Base-by-base conservation (phyloP, 768 basidiomycete species). In the Termitomyces heimii region DNA sequence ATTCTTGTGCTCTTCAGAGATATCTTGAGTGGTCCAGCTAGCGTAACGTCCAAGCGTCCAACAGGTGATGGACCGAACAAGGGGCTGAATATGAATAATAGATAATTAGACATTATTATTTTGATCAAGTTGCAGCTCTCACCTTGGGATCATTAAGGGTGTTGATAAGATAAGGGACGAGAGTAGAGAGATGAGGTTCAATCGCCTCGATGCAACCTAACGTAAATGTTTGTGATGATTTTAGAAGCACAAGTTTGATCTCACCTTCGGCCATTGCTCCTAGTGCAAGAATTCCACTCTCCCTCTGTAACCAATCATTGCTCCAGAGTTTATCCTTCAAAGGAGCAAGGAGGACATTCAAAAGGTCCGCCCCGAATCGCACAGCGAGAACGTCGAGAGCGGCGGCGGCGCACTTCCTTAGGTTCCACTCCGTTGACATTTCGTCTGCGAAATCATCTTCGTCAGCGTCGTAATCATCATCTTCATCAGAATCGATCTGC, bases 1-100 rank as follows among this genome's bases (percentile, higher is more conserved):
- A 54, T 80, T 86, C 72, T 90, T 92, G 76, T 96, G 94, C 52
- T 94, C 93, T 55, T 92, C 88, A 3, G 88, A 88, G 58, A 81
- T 77, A 28, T 84, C 81, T 67, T 89, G 86, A n/a, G 91, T 92
- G 64, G 90, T 93, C 97, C 97, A 99, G 67, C 90, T 93, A 32
- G 96, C 93, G 72, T 99, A 99, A 51, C 97, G 88, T 16, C 97
- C 96, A n/a, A 99, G 80, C 0, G 96, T 98, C 97, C 97, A 99
- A 70, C 97, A 99, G 16, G 95, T 94, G 66, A 99, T 99, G 2
- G 97, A 98, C 56, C 97, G 88, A 9, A 99, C 92, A 40, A 98
- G 88, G 20, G 97, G 96, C 92, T 96, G 69, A 28, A 53, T 39
- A n/a, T n/a, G n/a, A n/a, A n/a, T n/a, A n/a, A n/a, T n/a, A n/a